A percentile compares a stretch with the other conserved stretches of the same genome.
Conservation (phyloP, 2,329 filamentous ascomycete species). For the Apiospora aurea region DNA sequence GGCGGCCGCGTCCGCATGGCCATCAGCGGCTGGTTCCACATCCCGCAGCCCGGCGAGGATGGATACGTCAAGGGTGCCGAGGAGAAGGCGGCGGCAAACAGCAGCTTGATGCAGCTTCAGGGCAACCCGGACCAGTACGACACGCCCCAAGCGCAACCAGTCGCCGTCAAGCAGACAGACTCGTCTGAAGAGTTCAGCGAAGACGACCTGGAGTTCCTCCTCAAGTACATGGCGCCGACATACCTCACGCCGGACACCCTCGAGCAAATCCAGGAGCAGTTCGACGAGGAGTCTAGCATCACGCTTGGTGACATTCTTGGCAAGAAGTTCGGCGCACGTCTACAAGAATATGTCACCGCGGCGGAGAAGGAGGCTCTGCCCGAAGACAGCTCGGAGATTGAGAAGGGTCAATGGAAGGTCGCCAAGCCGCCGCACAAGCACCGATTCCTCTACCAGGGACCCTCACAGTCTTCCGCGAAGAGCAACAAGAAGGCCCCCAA, state of each 20-base stretch:
- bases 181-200: slow-evolving; percentile 68
- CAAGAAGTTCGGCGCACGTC: slow-evolving; percentile 74
- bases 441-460: slow-evolving; percentile 83
- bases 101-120: slow-evolving; percentile 90
- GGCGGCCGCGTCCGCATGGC: slow-evolving; percentile 90
- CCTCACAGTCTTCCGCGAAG: slow-evolving; percentile 41
- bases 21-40: slow-evolving; percentile 99
- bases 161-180: slow-evolving; percentile 50
- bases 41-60: slow-evolving; percentile 92
- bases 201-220: slow-evolving; percentile 84
- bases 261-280: slow-evolving; percentile 80
- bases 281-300: slow-evolving; percentile 83
- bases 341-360: slow-evolving; percentile 75
- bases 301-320: slow-evolving; percentile 81
- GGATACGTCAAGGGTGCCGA: slow-evolving; percentile 89
- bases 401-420: slow-evolving; percentile 72
- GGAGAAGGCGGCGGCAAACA: slow-evolving; percentile 84
- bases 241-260: slow-evolving; percentile 93
- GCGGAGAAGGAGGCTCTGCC: slow-evolving; percentile 62
- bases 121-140: slow-evolving; percentile 92
- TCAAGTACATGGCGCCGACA: slow-evolving; percentile 87
- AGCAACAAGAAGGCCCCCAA: slow-evolving; percentile 37
- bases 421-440: slow-evolving; percentile 94
- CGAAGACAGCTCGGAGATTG: slow-evolving; percentile 60
- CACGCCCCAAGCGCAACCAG: slow-evolving; percentile 70